Conservation (phyloP, 139 green algal species). For the Chlamydomonas sp. region DNA sequence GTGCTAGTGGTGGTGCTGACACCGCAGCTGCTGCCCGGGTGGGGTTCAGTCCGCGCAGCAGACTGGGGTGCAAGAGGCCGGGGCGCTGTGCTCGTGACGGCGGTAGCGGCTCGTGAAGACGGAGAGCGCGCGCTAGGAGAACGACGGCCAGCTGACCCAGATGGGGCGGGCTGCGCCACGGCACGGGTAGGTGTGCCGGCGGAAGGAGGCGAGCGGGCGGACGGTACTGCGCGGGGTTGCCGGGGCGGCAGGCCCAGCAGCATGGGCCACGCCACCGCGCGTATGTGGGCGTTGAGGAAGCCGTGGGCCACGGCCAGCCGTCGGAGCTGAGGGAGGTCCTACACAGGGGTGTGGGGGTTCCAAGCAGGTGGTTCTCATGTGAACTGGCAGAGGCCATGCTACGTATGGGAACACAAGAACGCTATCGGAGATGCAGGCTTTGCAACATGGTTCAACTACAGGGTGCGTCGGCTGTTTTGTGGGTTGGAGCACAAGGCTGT, state of each 20-base stretch:
- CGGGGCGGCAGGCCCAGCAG: conserved; percentile 59
- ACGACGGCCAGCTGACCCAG: too few relatives aligned
- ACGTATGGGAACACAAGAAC: background rate
- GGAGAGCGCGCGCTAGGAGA: too few relatives aligned
- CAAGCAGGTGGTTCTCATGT: background rate
- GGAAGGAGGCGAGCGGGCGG: background rate
- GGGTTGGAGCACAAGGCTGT: background rate
- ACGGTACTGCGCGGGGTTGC: background rate
- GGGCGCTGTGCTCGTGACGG: too few relatives aligned
- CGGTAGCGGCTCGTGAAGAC: too few relatives aligned
- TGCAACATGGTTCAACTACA: too few relatives aligned
- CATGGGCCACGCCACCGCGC: conserved; percentile 74
- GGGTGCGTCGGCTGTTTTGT: background rate
- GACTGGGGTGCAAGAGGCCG: too few relatives aligned
- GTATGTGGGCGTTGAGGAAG: conserved; percentile 76
- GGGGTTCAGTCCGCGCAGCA: too few relatives aligned
- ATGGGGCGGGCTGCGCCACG: too few relatives aligned
- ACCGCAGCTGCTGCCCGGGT: too few relatives aligned
- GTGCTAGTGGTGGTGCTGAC: too few relatives aligned
- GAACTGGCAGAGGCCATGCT: background rate
- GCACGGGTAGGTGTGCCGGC: background rate
- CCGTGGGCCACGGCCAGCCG: conserved; percentile 75
- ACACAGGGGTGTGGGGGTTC: background rate
- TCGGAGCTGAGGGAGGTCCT: conserved; percentile 70
- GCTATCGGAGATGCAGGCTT: too few relatives aligned